Evolutionary conservation across 2,329 filamentous ascomycete genomes (phyloP), one percentile per base, ranked within the genome.

Genomic region (Colletotrichum navitas): DNA sequence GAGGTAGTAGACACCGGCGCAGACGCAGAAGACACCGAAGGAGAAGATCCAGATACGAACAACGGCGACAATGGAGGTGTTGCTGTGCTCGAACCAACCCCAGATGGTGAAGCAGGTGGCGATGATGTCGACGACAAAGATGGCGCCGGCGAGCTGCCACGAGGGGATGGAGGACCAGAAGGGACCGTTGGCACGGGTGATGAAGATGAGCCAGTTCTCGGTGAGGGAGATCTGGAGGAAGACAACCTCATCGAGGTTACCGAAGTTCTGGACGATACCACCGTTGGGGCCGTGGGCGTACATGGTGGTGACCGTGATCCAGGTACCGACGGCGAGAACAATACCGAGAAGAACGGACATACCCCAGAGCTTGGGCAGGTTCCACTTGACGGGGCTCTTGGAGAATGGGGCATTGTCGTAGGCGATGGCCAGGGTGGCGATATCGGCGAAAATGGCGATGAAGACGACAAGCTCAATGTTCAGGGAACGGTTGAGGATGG

Each of bases 151-250:
- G 55, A 97, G 87, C 83, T 97, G 93, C 92, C 93, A 95, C 73
- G 94, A 97, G 72, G 94, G 94, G 71, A 94, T 89, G 32, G 93
- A 95, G 3, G 93, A 94, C 94, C 94, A 97, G 88, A 97, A 95
- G 66, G 94, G 93, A 78, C 94, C 94, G 83, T 95, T 95, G 84
- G 94, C 92, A 87, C 94, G 94, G 75, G 94, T 97, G 84, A 97
- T 95, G 87, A 97, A 97, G 83, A 97, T 97, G 63, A 97, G 89
- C 94, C 94, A 97, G 86, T 97, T 97, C 88, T 97, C 93, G 72
- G 94, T 95, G 66, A 97, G 89, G 16, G 93, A 94, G 81, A 97
- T 93, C 84, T 97, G 90, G 47, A 97, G 91, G 89, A 97, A 97
- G 78, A 97, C 84, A 70, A 97, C 91, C 77, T 91, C 90, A 76